Base-by-base conservation (phyloP, 2,329 filamentous ascomycete species). In the Dryadomyces quercivorus region DNA sequence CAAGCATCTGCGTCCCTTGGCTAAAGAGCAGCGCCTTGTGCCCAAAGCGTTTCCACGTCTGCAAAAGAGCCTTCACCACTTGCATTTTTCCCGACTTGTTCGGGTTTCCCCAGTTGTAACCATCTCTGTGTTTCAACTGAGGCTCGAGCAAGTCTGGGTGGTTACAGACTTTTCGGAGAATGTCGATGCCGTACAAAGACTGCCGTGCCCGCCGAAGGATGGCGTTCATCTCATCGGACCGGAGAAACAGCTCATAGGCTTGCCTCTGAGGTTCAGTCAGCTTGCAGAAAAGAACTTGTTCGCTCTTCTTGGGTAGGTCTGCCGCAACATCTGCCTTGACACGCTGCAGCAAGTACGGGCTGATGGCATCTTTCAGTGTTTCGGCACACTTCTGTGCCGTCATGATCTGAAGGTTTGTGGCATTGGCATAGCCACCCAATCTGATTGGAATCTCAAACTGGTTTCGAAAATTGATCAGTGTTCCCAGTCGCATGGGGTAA, bases 231-330 rank as follows among this genome's bases (percentile, higher is more conserved):
- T 95, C 90, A 44, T 87, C 82, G 0, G 91, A 96, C 18, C 75
- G 75, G 2, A 97, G 73, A 61, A 95, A 97, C 5, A 77, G 74
- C 64, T 90, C 80, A 61, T 98, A 98, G 0, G 85, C 84, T 36
- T 85, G 77, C 51, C 87, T 79, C 65, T 98, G 93, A 15, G 84
- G 71, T 53, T 78, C 78, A 0, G 91, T 95, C 58, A 98, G 73
- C 65, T 94, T 95, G 71, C 93, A 97, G 67, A 98, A 97, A 3
- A 98, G 74, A 0, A 98, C 93, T 61, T 95, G 88, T 66, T 98
- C 93, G 51, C 84, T 95, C 75, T 98, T 98, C 68, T 95, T 88
- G 0, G 93, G 93, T 13, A 98, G 73, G 66, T 97, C 92, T 8
- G 91, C 82, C 5, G 93, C 92, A 15, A 98, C 93, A 66, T 98